Conservation (phyloP, 148 eudicot genomes). For the Fallopia convolvulus region DNA sequence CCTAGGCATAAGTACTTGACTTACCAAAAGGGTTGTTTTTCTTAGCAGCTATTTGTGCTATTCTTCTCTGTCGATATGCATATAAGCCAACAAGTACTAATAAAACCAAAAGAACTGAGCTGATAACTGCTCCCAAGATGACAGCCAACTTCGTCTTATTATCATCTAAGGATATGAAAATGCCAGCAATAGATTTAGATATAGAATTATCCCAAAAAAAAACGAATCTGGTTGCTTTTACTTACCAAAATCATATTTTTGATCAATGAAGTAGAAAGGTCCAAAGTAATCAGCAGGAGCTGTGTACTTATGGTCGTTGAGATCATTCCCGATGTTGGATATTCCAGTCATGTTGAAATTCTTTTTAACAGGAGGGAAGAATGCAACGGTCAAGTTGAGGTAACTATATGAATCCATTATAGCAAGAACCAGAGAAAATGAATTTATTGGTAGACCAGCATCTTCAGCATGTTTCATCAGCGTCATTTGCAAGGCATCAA, state of each 20-base stretch:
- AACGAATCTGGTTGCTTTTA: neutral
- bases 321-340: slow-evolving; percentile 38
- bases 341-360: slow-evolving; percentile 54
- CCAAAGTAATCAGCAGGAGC: slow-evolving; percentile 40
- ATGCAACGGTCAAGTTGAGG: slow-evolving; percentile 31
- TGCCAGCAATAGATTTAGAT: neutral
- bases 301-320: slow-evolving; percentile 61
- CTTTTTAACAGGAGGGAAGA: slow-evolving; percentile 53
- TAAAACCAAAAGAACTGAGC: slow-evolving; percentile 32
- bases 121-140: slow-evolving; percentile 3
- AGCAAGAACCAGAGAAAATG: slow-evolving; percentile 45
- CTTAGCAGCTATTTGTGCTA: slow-evolving; percentile 40
- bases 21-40: slow-evolving; percentile 50
- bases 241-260: slow-evolving; percentile 3
- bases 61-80: slow-evolving; percentile 47
- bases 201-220: neutral
- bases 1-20: neutral
- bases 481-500: slow-evolving; percentile 27
- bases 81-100: slow-evolving; percentile 35
- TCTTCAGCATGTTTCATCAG: slow-evolving; percentile 16
- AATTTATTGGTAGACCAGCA: slow-evolving; percentile 49
- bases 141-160: slow-evolving; percentile 1
- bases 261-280: slow-evolving; percentile 47
- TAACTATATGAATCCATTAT: slow-evolving; percentile 26
- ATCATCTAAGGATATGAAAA: neutral